Evolutionary conservation across 1,139 yeast genomes (phyloP).

Genomic region (Yamadazyma atmosphaerica): DNA sequence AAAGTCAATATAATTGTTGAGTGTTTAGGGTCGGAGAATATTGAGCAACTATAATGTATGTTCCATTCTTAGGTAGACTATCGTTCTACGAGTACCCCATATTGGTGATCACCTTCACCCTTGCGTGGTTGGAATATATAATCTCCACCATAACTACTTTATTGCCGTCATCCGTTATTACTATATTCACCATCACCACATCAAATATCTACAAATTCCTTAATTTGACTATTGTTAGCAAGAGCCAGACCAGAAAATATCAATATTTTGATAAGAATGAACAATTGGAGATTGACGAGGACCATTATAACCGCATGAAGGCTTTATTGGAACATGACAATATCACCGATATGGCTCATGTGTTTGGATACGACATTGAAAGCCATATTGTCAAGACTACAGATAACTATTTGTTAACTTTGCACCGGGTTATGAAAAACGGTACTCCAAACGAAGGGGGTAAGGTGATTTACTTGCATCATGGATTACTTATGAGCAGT

Average conservation of each 20-base stretch:
- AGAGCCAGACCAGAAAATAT: conserved; percentile 8
- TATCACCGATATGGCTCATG: conserved; percentile 34
- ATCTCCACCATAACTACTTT: conserved; percentile 33
- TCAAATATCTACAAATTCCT: conserved; percentile 28
- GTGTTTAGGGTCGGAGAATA: too few relatives aligned
- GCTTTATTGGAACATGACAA: conserved; percentile 27
- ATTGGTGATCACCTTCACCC: conserved; percentile 31
- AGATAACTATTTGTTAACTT: conserved; percentile 40
- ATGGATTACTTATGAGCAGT: conserved; percentile 87
- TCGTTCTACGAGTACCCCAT: conserved; percentile 38
- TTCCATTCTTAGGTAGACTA: conserved; percentile 41
- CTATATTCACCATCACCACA: conserved; percentile 29
- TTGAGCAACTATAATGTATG: conserved; percentile 29
- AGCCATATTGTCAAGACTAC: conserved; percentile 39
- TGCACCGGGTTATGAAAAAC: conserved; percentile 26
- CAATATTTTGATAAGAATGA: conserved; percentile 13
- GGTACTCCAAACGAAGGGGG: conserved; percentile 21
- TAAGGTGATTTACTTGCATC: conserved; percentile 77
- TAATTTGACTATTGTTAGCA: conserved; percentile 19
- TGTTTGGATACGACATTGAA: conserved; percentile 43
- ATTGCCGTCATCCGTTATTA: conserved; percentile 34
- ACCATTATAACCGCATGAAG: conserved; percentile 9
- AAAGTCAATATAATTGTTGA: too few relatives aligned
- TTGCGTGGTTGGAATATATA: conserved; percentile 44
- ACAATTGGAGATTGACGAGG: conserved; percentile 12